Evolutionary conservation across 345 rosid species (phyloP), one percentile per base, ranked within the genome.

Genomic region (Acer negundo): DNA sequence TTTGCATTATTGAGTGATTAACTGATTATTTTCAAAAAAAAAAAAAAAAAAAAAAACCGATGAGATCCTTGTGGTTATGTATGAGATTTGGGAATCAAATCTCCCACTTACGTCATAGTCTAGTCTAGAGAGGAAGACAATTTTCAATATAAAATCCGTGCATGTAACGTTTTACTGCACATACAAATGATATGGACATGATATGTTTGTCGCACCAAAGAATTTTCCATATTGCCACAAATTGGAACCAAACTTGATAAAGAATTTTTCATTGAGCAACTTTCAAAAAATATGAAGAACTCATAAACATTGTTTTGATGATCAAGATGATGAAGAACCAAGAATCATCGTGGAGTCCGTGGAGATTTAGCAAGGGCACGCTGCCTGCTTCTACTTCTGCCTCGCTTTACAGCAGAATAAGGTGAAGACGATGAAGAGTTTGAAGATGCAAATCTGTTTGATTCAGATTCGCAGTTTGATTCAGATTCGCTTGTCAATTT

Each of bases 361-460:
- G 93, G 84, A 46, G 89, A 85, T 51, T 92, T 93, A 59, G 87
- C 90, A 56, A 79, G 84, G 6, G 91, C 62, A 19, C 92, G 89
- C 78, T 92, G 89, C 78, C 93, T 86, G 81, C 81, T 88, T 80
- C 93, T 87, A 84, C 93, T 92, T 83, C 98, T 84, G 62, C 98
- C 95, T 0, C 95, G 94, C 46, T 68, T 80, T 80, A 78, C 80
- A 68, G 58, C 38, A 58, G 79, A 81, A 1, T 83, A 75, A 64
- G 98, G 98, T 16, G 98, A 85, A 4, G 92, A 85, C 8, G 89
- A 89, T 9, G 93, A 80, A 16, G 97, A 85, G 74, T 79, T 86
- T 35, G 84, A 77, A 19, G 94, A 74, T 35, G 85, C 69, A 53
- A 83, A 84, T 78, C 82, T 83, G 44, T 74, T 89, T 0, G 92